Conservation (phyloP, 768 basidiomycete genomes). For the Strobilomyces confusus region DNA sequence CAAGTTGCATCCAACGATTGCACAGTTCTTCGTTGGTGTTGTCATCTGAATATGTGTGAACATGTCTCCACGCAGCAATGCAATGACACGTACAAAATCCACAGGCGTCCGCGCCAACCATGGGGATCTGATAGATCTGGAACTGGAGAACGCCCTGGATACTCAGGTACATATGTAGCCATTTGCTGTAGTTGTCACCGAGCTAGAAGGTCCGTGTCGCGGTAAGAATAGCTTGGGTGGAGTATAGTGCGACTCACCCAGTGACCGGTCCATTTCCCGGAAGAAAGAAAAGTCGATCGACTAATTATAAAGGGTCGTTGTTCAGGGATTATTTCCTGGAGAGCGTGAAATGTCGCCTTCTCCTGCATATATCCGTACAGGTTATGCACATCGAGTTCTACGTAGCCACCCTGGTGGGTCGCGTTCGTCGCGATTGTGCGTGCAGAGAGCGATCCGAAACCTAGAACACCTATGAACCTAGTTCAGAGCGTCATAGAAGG, state of each 20-base stretch:
- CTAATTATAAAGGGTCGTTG: conserved; percentile 66
- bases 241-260: conserved; percentile 40
- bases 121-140: conserved; percentile 76
- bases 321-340: conserved; percentile 49
- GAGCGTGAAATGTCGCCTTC: conserved; percentile 55
- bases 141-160: conserved; percentile 79
- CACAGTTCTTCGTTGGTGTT: conserved; percentile 4
- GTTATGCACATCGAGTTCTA: conserved; percentile 65
- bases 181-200: conserved; percentile 70
- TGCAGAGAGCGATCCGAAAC: conserved; percentile 44
- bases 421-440: conserved; percentile 66
- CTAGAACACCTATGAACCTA: conserved; percentile 29
- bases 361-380: conserved; percentile 69
- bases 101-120: conserved; percentile 71
- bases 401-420: conserved; percentile 56
- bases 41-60: conserved; percentile 6
- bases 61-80: background rate
- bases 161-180: conserved; percentile 63
- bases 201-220: conserved; percentile 42
- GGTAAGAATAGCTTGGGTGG: background rate
- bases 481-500: background rate
- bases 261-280: conserved; percentile 66
- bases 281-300: conserved; percentile 61
- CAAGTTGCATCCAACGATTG: conserved; percentile 3
- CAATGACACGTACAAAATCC: conserved; percentile 21